phyloP scores from a whole-genome alignment of 805 yeast species.

The Lipomyces starkeyi region DNA sequence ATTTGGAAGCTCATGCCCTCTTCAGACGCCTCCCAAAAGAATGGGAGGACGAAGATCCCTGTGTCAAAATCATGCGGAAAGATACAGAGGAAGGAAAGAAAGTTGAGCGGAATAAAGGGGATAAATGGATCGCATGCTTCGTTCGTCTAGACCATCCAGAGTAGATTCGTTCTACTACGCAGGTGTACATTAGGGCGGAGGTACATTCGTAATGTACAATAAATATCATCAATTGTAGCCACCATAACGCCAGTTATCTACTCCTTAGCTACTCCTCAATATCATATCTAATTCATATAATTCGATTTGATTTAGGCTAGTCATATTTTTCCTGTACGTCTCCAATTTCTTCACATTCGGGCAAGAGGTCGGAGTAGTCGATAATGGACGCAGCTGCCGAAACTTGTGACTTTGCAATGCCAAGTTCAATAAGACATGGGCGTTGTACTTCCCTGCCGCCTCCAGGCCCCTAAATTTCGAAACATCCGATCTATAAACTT shows the following conservation, averaged over 20 bases:
- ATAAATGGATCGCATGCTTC: constrained; percentile 81
- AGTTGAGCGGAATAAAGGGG: constrained; percentile 87
- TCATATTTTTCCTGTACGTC: constrained; percentile 14
- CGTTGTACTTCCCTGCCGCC: constrained; percentile 3
- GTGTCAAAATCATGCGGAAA: constrained; percentile 85
- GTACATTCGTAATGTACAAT: neutral
- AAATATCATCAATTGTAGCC: neutral
- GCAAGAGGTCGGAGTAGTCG: neutral
- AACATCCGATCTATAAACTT: constrained; percentile 22
- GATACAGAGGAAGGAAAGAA: constrained; percentile 99
- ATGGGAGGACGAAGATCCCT: constrained; percentile 79
- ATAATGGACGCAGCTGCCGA: neutral
- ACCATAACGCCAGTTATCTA: neutral
- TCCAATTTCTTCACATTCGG: constrained; percentile 25
- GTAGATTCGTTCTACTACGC: neutral
- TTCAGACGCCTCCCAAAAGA: constrained; percentile 79
- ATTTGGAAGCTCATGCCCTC: constrained; percentile 86
- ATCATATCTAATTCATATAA: constrained; percentile 22
- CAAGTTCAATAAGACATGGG: constrained; percentile 13
- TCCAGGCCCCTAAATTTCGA: constrained; percentile 11
- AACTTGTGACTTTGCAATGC: constrained; percentile 21
- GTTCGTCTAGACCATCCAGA: constrained; percentile 36
- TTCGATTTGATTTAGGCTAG: constrained; percentile 21
- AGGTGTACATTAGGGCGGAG: neutral
- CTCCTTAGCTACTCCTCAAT: neutral